Evolutionary conservation across 2,329 filamentous ascomycete genomes (phyloP), one percentile per base, ranked within the genome.

Genomic region (Helotiales sp.): DNA sequence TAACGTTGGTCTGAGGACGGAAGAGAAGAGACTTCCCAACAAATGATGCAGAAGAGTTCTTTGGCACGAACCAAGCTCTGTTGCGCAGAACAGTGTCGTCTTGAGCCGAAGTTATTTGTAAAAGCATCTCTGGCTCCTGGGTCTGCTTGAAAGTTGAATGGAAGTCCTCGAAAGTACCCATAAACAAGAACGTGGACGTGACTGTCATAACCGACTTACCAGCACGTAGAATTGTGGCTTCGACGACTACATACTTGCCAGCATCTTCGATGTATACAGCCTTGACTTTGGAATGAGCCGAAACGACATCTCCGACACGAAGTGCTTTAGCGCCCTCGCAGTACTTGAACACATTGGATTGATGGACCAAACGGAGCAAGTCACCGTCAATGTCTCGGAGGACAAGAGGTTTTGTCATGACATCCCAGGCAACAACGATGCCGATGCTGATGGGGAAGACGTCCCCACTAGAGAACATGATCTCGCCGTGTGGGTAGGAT

Each of bases 171-270:
- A 96, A 98, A 29, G 81, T 81, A 54, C 95, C 93, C 36, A 93
- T 88, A 81, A 97, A 98, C 66, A 98, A 74, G 82, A 98, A 98
- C 73, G 96, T 92, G 63, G 91, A 96, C 12, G 91, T 96, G 25
- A 98, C 93, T 72, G 97, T 91, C 93, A 98, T 97, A 63, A 98
- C 90, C 3, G 91, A 81, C 73, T 89, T 75, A 19, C 87, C 88
- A 54, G 92, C 85, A 38, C 93, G 88, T 54, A 82, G 87, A 68
- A 98, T 96, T 8, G 92, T 96, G 59, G 93, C 95, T 69, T 91
- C 96, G 10, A 98, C 92, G 76, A 97, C 93, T n/a, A 98, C 93
- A 91, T 97, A 96, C 81, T 98, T 98, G 48, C 93, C 93, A 60
- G 93, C 90, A 12, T 96, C 91, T 73, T 97, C 92, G 77, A 97